phyloP scores from a whole-genome alignment of 345 rosid genomes.

The Kernera saxatilis region DNA sequence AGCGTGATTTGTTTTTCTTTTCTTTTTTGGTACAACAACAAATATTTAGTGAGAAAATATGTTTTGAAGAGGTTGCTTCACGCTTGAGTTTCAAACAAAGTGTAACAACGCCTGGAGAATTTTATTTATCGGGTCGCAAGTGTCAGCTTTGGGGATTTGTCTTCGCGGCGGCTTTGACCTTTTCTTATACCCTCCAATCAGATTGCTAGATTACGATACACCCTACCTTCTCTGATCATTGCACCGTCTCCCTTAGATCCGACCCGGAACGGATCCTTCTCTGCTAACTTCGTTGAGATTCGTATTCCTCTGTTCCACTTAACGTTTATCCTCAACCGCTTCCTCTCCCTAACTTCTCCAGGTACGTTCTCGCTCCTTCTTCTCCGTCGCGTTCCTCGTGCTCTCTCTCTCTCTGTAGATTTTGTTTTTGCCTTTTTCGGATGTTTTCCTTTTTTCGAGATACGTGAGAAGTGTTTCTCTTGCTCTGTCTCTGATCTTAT shows the following conservation, averaged over 20 bases:
- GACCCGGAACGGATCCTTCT: slow-evolving; percentile 19
- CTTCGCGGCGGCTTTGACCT: slow-evolving; percentile 21
- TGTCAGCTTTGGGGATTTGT: slow-evolving; percentile 11
- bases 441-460: background rate
- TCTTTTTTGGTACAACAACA: slow-evolving; percentile 18
- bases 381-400: background rate
- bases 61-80: slow-evolving; percentile 13
- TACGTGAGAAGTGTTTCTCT: background rate
- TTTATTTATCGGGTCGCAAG: slow-evolving; percentile 9
- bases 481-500: slow-evolving; percentile 10
- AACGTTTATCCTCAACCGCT: slow-evolving; percentile 18
- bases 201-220: background rate
- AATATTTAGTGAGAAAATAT: background rate
- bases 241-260: slow-evolving; percentile 5
- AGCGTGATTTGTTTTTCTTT: background rate
- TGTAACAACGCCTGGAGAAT: slow-evolving; percentile 14
- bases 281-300: slow-evolving; percentile 17
- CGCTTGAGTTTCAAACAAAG: slow-evolving; percentile 12
- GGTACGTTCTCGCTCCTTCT: slow-evolving; percentile 7
- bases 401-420: background rate
- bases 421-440: background rate
- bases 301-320: slow-evolving; percentile 29
- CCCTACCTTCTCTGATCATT: slow-evolving; percentile 4
- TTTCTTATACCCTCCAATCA: background rate
- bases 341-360: background rate